A percentile compares a stretch with the other conserved stretches of the same genome.
phyloP scores from a whole-genome alignment of 805 yeast genomes.

The Yarrowia sp. region DNA sequence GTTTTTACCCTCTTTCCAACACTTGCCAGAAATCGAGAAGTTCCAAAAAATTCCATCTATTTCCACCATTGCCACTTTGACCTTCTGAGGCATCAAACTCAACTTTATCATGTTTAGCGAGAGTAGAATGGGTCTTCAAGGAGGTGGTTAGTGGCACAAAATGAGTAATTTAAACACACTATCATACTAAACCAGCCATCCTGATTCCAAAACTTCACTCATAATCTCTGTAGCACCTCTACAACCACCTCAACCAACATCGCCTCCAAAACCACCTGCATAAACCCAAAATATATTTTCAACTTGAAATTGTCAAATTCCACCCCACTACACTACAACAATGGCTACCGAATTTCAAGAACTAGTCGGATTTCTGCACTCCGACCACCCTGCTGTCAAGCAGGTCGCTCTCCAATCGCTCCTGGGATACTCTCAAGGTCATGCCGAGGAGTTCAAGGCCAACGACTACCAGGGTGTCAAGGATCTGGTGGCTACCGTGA shows the following conservation, averaged over 20 bases:
- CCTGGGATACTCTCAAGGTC: conserved; percentile 77
- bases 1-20: too few relatives aligned
- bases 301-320: conserved; percentile 38
- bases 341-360: conserved; percentile 32
- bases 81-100: background rate
- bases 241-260: too few relatives aligned
- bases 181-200: too few relatives aligned
- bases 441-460: conserved; percentile 62
- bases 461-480: conserved; percentile 68
- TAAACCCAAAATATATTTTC: conserved; percentile 6
- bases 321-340: background rate
- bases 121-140: background rate
- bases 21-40: too few relatives aligned
- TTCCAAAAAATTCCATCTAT: conserved; percentile 1
- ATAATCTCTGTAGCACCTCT: too few relatives aligned
- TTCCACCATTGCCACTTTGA: conserved; percentile 1
- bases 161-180: too few relatives aligned
- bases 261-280: background rate
- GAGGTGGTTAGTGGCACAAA: too few relatives aligned
- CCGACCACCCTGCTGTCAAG: conserved; percentile 73
- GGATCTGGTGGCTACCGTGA: conserved; percentile 63
- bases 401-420: conserved; percentile 82
- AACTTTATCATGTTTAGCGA: background rate
- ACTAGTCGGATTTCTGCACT: conserved; percentile 76
- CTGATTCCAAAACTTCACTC: too few relatives aligned